Evolutionary conservation across 2,329 filamentous ascomycete genomes (phyloP), one percentile per base, ranked within the genome.

Genomic region (Leptographium wingfieldii): DNA sequence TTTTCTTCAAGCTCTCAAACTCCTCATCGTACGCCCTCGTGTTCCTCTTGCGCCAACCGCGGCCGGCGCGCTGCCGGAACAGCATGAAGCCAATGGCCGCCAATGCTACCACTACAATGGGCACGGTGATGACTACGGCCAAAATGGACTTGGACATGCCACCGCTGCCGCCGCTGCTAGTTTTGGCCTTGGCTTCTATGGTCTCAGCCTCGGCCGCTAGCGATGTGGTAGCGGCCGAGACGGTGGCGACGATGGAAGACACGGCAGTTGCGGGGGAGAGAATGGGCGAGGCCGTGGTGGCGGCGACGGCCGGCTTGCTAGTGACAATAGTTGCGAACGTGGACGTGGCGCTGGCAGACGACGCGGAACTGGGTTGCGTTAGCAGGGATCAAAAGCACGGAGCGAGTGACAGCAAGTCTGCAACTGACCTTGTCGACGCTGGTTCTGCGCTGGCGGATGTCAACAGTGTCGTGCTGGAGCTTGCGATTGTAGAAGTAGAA

Each of bases 1-100:
- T 66, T 49, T 63, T 67, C 61, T 67, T 63, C 19, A 67, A 63
- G 40, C 60, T 66, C 58, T 65, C 66, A 56, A 65, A 64, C 60
- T 68, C 66, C 60, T 64, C 62, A 51, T 65, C 63, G 57, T 65
- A 65, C 16, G 63, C 60, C 57, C 60, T 31, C 25, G 63, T 62
- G 31, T 57, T 31, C 4, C 63, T 62, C 14, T 51, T 58, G 27
- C 3, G 11, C 29, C 48, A 40, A 3, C 56, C 49, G 4, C 60
- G 58, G 9, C 56, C 46, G 1, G 51, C 55, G 6, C 63, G 63
- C 27, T 60, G 61, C 10, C 60, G 56, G 53, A 58, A 62, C 57
- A 65, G 27, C 57, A 65, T 31, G 19, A 65, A 31, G 46, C 60
- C 62, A 12, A 65, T 60, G 54, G 60, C 64, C 0, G 56, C 16